A percentile compares a stretch with the other conserved stretches of the same genome.
Conservation (phyloP, 805 yeast species). For the Lipomyces kockii region DNA sequence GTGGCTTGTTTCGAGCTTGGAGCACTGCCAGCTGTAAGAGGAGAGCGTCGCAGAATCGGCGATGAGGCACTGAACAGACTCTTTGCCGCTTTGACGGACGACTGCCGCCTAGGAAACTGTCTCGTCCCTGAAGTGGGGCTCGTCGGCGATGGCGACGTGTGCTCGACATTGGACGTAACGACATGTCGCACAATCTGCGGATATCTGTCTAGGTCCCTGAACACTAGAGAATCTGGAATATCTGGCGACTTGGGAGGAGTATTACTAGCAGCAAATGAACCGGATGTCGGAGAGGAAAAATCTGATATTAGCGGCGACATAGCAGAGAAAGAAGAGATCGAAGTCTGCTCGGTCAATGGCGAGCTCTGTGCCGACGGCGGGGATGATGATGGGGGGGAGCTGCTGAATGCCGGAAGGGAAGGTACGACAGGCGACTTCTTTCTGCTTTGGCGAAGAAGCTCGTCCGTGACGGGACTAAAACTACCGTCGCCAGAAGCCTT, state of each 20-base stretch:
- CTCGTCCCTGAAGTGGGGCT: constrained; percentile 7
- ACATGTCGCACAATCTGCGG: constrained; percentile 21
- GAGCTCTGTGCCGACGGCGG: background rate
- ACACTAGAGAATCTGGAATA: constrained; percentile 21
- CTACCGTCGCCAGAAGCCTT: constrained; percentile 1
- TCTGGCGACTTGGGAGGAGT: constrained; percentile 13
- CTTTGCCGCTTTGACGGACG: constrained; percentile 22
- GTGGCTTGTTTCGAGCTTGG: background rate
- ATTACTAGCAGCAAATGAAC: background rate
- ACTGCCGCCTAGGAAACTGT: constrained; percentile 30
- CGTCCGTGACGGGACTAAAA: background rate
- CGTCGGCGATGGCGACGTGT: constrained; percentile 14
- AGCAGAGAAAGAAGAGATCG: background rate
- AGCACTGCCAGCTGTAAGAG: background rate
- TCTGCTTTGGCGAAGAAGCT: background rate
- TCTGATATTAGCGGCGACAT: background rate
- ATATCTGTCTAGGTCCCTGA: constrained; percentile 33
- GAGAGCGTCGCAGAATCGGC: background rate
- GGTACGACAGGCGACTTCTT: background rate
- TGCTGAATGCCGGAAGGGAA: background rate
- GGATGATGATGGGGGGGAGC: background rate
- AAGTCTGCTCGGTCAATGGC: background rate
- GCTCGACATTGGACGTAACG: constrained; percentile 8
- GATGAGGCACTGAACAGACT: constrained; percentile 13
- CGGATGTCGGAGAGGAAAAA: background rate